phyloP scores from a whole-genome alignment of 2,329 filamentous ascomycete genomes.

The Chaetomium olivaceum region DNA sequence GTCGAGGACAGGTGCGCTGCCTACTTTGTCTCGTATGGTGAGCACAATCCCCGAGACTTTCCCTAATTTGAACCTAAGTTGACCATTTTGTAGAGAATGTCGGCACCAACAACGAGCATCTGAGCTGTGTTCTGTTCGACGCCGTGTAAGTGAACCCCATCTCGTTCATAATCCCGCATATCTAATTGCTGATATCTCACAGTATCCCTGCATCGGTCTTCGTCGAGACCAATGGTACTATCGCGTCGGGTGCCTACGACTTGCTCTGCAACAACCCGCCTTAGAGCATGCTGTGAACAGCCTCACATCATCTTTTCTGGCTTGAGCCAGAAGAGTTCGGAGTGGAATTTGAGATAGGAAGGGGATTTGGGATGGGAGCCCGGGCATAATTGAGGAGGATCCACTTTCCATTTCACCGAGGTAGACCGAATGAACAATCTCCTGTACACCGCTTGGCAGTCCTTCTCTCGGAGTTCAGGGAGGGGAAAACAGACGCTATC shows the following conservation, averaged over 20 bases:
- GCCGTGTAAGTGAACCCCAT: slow-evolving; percentile 28
- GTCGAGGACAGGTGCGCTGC: slow-evolving; percentile 30
- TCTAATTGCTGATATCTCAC: slow-evolving; percentile 15
- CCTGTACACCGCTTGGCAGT: not conserved
- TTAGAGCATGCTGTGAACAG: not conserved
- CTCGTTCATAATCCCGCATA: not conserved
- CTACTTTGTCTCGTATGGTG: slow-evolving; percentile 36
- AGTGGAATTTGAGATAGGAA: not conserved
- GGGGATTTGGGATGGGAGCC: not conserved
- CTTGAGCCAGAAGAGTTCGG: not conserved
- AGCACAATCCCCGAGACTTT: not conserved
- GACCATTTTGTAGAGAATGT: slow-evolving; percentile 19
- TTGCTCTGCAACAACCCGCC: slow-evolving; percentile 29
- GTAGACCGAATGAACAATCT: not conserved
- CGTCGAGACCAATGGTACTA: slow-evolving; percentile 25
- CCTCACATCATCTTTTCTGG: not conserved
- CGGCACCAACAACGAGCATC: slow-evolving; percentile 24
- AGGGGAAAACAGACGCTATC: not conserved
- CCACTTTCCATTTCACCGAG: not conserved
- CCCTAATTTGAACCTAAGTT: not conserved
- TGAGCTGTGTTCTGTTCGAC: slow-evolving; percentile 32
- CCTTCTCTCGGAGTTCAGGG: not conserved
- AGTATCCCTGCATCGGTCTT: slow-evolving; percentile 33
- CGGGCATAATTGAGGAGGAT: not conserved
- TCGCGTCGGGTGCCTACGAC: slow-evolving; percentile 34